phyloP scores from a whole-genome alignment of 2,329 filamentous ascomycete species.

The Diplodia intermedia region DNA sequence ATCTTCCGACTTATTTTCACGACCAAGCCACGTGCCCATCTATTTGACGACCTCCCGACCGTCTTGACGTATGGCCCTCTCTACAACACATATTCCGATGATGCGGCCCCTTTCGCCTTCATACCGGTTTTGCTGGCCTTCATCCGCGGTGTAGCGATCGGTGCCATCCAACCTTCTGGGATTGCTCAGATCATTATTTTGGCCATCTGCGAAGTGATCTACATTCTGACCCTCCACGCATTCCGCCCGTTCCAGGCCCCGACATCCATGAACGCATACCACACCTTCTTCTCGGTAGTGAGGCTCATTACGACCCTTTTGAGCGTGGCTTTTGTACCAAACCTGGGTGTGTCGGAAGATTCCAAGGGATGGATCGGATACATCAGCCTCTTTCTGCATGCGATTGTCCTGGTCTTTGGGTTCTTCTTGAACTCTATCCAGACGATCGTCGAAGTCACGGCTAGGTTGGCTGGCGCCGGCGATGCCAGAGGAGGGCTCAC shows the following conservation, averaged over 20 bases:
- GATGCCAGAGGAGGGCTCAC: constrained; percentile 80
- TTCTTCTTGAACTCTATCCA: constrained; percentile 93
- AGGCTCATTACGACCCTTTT: constrained; percentile 70
- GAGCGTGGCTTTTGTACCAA: constrained; percentile 76
- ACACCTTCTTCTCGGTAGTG: constrained; percentile 80
- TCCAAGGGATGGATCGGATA: constrained; percentile 96
- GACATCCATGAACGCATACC: constrained; percentile 97
- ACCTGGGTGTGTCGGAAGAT: constrained; percentile 77
- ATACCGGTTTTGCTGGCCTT: constrained; percentile 86
- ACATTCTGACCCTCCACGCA: constrained; percentile 83
- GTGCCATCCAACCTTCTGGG: constrained; percentile 89
- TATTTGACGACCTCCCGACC: constrained; percentile 93
- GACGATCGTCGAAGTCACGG: constrained; percentile 86
- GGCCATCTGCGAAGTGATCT: constrained; percentile 91
- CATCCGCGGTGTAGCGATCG: constrained; percentile 86
- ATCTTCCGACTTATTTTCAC: constrained; percentile 80
- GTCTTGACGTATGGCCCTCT: constrained; percentile 89
- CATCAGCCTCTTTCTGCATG: constrained; percentile 85
- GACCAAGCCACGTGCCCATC: constrained; percentile 80
- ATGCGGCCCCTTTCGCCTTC: constrained; percentile 86
- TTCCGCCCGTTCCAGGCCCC: constrained; percentile 89
- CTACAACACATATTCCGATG: constrained; percentile 97
- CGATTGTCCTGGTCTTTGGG: constrained; percentile 81
- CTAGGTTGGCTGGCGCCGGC: constrained; percentile 81
- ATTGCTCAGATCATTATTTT: constrained; percentile 92